Evolutionary conservation across 1,284 basidiomycete species (phyloP).

Genomic region (Rhodotorula sp.): DNA sequence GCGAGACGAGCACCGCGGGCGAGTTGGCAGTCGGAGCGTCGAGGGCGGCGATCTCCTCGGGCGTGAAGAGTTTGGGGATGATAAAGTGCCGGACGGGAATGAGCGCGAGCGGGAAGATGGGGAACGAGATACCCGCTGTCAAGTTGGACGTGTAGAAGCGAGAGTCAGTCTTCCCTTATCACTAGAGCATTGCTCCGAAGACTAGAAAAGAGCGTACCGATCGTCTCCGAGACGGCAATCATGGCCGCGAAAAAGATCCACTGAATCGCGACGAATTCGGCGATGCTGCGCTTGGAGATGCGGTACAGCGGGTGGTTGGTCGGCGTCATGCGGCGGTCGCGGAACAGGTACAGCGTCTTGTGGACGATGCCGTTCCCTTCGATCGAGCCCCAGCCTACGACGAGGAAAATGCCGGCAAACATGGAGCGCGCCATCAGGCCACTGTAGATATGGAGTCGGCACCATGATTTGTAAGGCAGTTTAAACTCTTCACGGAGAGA

Average conservation of each 20-base stretch:
- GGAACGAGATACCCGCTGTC: conserved; percentile 44
- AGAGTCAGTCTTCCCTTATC: neutral
- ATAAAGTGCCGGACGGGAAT: conserved; percentile 76
- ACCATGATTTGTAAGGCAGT: too few relatives aligned
- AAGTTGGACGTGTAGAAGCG: neutral
- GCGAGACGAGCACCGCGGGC: conserved; percentile 43
- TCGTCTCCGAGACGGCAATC: conserved; percentile 88
- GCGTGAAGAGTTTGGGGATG: conserved; percentile 75
- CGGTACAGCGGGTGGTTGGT: conserved; percentile 66
- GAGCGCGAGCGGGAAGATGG: conserved; percentile 66
- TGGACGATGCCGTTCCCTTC: conserved; percentile 78
- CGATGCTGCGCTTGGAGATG: conserved; percentile 72
- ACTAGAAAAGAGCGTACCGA: conserved; percentile 58
- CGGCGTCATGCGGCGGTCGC: conserved; percentile 66
- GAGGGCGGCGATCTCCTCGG: conserved; percentile 75
- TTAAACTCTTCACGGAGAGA: too few relatives aligned
- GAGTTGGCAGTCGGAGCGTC: conserved; percentile 51
- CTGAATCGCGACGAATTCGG: conserved; percentile 77
- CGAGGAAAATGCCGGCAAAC: conserved; percentile 43
- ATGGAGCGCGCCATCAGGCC: conserved; percentile 56
- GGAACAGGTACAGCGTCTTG: conserved; percentile 78
- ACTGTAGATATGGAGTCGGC: conserved; percentile 49
- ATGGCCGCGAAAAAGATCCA: conserved; percentile 83
- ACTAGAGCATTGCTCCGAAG: neutral
- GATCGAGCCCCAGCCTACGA: conserved; percentile 49